Evolutionary conservation across 1,284 basidiomycete species (phyloP).

Genomic region (Cutaneotrichosporon daszewskae): DNA sequence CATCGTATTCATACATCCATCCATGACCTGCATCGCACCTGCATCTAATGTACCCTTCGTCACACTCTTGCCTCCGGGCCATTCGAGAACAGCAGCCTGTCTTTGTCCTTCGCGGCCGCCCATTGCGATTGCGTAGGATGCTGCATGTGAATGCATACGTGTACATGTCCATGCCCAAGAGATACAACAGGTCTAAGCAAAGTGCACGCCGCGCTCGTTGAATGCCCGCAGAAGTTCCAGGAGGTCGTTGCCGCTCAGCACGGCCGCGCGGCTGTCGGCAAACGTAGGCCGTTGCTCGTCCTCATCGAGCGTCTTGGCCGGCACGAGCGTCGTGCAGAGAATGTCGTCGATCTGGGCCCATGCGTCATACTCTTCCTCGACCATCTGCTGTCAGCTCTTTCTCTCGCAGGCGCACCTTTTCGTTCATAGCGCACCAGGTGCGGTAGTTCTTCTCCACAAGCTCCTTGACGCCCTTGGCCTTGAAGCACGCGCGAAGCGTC

Average conservation of each 20-base stretch:
- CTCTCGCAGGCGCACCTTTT: slow-evolving; percentile 54
- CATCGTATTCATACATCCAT: background rate
- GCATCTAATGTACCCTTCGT: background rate
- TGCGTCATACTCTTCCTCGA: slow-evolving; percentile 67
- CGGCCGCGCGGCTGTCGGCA: slow-evolving; percentile 66
- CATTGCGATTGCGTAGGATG: background rate
- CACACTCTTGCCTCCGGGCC: too few species aligned
- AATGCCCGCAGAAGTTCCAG: slow-evolving; percentile 74
- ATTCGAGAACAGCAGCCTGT: too few species aligned
- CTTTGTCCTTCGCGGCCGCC: background rate
- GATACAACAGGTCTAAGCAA: slow-evolving; percentile 53
- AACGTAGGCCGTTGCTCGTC: slow-evolving; percentile 47
- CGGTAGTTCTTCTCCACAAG: slow-evolving; percentile 92
- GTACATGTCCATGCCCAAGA: slow-evolving; percentile 13
- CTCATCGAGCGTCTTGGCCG: slow-evolving; percentile 18
- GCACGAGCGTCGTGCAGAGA: slow-evolving; percentile 51
- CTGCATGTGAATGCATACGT: slow-evolving; percentile 19
- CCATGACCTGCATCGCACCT: background rate
- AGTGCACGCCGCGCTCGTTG: slow-evolving; percentile 76
- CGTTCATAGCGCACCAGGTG: slow-evolving; percentile 84
- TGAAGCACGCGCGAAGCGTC: slow-evolving; percentile 76
- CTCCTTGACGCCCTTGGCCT: slow-evolving; percentile 87
- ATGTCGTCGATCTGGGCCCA: slow-evolving; percentile 70
- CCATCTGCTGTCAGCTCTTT: slow-evolving; percentile 52
- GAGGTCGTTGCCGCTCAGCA: slow-evolving; percentile 79